Conservation (phyloP, 1,284 basidiomycete genomes). For the Cerrena zonata region DNA sequence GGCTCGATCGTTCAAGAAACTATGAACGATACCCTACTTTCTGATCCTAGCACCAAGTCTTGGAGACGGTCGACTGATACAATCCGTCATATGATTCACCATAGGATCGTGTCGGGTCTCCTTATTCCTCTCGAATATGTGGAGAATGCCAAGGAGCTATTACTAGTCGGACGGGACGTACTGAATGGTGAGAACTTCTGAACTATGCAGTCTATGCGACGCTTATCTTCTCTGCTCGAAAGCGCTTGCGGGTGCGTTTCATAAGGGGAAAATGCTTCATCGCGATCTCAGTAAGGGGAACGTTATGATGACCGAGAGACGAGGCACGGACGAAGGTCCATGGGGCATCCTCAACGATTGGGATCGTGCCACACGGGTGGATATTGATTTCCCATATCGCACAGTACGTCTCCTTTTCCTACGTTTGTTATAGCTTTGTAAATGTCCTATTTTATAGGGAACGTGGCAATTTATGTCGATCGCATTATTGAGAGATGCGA, state of each 20-base stretch:
- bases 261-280: constrained; percentile 3
- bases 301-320: constrained; percentile 8
- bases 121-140: constrained; percentile 7
- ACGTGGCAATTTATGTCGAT: neutral
- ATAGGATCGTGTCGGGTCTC: constrained; percentile 11
- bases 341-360: constrained; percentile 11
- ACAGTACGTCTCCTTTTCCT: neutral
- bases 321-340: neutral
- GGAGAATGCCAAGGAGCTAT: constrained; percentile 6
- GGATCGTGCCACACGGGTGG: constrained; percentile 3
- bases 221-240: neutral
- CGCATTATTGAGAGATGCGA: neutral
- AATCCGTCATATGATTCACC: neutral
- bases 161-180: constrained; percentile 6
- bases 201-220: neutral
- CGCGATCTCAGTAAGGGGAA: constrained; percentile 12
- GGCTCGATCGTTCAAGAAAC: neutral
- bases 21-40: neutral
- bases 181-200: constrained; percentile 2
- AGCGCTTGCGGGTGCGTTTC: constrained; percentile 4
- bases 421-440: neutral
- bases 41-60: neutral
- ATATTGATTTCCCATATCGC: neutral
- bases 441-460: neutral
- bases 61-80: neutral